Evolutionary conservation across 148 eudicot species (phyloP), one percentile per base, ranked within the genome.

Genomic region (Vaccinium myrtillus): DNA sequence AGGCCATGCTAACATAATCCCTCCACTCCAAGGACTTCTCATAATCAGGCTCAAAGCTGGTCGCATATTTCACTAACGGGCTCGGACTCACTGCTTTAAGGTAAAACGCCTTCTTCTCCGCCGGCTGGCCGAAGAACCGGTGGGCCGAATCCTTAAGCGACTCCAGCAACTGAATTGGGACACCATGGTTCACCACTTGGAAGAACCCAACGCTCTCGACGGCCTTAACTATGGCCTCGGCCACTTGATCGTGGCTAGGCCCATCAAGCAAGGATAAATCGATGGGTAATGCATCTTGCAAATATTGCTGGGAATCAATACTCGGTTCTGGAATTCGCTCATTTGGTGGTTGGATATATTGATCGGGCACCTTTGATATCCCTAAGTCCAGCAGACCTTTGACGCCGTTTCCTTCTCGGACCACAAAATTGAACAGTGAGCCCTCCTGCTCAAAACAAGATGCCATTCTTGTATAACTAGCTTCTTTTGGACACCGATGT

Each of bases 11-110:
- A 69, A 89, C 5, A 53, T 56, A 87, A 46, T 89, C 91, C 75
- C 85, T 89, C 91, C 91, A 89, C 82, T 89, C 91, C 86, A 89
- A 56, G 55, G 88, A 84, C 83, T 80, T 85, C 85, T 89, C 91
- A 39, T 39, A 39, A 39, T 3, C 84, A 10, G 91, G 91, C 23
- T 81, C 75, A 87, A 89, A 89, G 82, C 91, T 89, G 3, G 91
- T 89, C 53, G 89, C 89, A 55, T 85, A 81, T 43, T 85, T 85
- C 75, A 85, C 85, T 7, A 59, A 15, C 3, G 89, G 87, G 61
- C 83, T 85, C 4, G 87, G 87, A 50, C 87, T 85, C 25, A 78
- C 85, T 46, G 77, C 89, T 58, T 82, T 85, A 2, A 74, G 81
- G 82, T 87, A 87, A n/a, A 82, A 81, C 25, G 87, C 87, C 84